Percentiles rank a stretch among this genome's conserved stretches.
Conservation (phyloP, 139 green algal genomes). For the Monoraphidium neglectum region DNA sequence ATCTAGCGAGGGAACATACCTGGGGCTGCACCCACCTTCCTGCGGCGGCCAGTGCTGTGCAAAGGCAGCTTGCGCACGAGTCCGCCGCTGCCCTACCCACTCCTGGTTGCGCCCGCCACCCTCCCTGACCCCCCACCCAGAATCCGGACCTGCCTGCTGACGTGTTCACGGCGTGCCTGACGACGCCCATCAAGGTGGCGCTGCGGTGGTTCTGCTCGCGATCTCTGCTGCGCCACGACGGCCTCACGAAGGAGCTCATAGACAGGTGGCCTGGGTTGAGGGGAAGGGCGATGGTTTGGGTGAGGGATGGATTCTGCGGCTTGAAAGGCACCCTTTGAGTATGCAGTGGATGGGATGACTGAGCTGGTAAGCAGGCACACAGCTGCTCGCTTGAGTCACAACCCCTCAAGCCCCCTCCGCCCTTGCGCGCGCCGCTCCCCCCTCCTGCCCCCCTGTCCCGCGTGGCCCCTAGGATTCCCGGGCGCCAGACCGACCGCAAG, state of each 20-base stretch:
- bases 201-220: constrained; percentile 85
- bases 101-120: neutral
- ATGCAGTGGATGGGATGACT: constrained; percentile 52
- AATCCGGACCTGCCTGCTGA: constrained; percentile 92
- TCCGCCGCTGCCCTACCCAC: neutral
- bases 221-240: constrained; percentile 60
- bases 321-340: constrained; percentile 62
- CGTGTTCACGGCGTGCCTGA: constrained; percentile 98
- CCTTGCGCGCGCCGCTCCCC: neutral
- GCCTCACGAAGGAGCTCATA: constrained; percentile 80
- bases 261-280: no score
- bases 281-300: no score
- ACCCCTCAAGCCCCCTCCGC: neutral
- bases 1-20: no score
- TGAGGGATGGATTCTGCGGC: no score
- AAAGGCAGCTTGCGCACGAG: neutral
- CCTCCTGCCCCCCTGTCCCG: neutral
- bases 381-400: no score
- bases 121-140: constrained; percentile 45
- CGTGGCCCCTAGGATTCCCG: constrained; percentile 40
- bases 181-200: constrained; percentile 97
- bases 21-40: no score
- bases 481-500: constrained; percentile 91
- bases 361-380: no score
- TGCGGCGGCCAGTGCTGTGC: neutral